Evolutionary conservation across 371 early-diverging fungal species (phyloP).

Genomic region (Coemansia sp.): DNA sequence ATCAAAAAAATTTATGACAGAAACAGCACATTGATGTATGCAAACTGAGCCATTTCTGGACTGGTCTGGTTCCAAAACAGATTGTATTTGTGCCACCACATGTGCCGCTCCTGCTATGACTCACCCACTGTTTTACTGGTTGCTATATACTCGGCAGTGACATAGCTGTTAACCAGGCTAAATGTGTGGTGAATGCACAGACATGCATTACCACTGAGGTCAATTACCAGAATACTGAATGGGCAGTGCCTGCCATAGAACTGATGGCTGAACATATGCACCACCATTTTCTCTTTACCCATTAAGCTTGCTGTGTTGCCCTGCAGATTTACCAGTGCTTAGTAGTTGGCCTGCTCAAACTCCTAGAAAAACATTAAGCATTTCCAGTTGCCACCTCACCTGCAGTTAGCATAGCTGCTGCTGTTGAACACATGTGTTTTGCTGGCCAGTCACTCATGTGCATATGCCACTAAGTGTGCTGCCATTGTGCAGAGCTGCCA

Average conservation of each 20-base stretch:
- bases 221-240: slow-evolving; percentile 75
- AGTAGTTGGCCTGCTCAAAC: slow-evolving; percentile 90
- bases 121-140: slow-evolving; percentile 66
- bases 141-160: slow-evolving; percentile 63
- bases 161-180: slow-evolving; percentile 75
- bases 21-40: slow-evolving; percentile 73
- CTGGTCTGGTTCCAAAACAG: slow-evolving; percentile 60
- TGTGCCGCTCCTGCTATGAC: slow-evolving; percentile 89
- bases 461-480: not conserved
- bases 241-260: slow-evolving; percentile 74
- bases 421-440: not conserved
- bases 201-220: slow-evolving; percentile 66
- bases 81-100: slow-evolving; percentile 78
- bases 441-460: not conserved
- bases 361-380: slow-evolving; percentile 78
- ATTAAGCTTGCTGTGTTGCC: slow-evolving; percentile 79
- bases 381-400: slow-evolving; percentile 77
- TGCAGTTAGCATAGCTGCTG: no score
- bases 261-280: slow-evolving; percentile 68
- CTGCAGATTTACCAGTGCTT: slow-evolving; percentile 70
- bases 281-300: slow-evolving; percentile 69
- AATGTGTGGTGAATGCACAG: slow-evolving; percentile 59
- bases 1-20: slow-evolving; percentile 81
- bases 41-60: slow-evolving; percentile 64
- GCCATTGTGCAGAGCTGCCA: not conserved